phyloP scores from a whole-genome alignment of 768 basidiomycete genomes.

The Mycena haematopus region DNA sequence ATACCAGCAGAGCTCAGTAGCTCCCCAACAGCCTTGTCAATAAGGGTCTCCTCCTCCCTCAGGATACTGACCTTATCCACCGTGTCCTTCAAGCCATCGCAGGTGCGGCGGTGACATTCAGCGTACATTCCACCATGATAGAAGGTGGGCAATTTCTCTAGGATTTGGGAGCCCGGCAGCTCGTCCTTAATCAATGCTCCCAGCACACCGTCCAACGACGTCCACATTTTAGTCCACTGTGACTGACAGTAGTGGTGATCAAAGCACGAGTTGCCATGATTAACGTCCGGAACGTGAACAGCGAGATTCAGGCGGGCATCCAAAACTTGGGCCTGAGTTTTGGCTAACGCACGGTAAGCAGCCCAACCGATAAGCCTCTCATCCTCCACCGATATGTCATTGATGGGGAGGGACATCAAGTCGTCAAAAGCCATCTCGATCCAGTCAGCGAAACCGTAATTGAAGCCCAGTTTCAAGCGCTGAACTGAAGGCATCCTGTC shows the following conservation, averaged over 20 bases:
- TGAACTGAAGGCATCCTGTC: neutral
- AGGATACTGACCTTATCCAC: neutral
- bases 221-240: slow-evolving; percentile 12
- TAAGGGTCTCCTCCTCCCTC: slow-evolving; percentile 8
- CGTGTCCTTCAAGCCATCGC: slow-evolving; percentile 3
- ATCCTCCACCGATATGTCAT: neutral
- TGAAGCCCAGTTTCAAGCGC: neutral
- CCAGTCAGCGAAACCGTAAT: slow-evolving; percentile 8
- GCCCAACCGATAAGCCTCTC: slow-evolving; percentile 5
- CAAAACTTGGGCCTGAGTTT: slow-evolving; percentile 7
- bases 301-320: slow-evolving; percentile 7
- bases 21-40: neutral
- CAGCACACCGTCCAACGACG: neutral
- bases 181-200: slow-evolving; percentile 11
- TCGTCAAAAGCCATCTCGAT: slow-evolving; percentile 9
- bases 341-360: slow-evolving; percentile 14
- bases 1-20: neutral
- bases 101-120: slow-evolving; percentile 12
- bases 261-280: slow-evolving; percentile 4
- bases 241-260: neutral
- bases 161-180: slow-evolving; percentile 1
- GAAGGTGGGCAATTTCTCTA: neutral
- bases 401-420: neutral
- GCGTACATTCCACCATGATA: neutral
- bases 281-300: neutral